Evolutionary conservation across 2,329 filamentous ascomycete species (phyloP).

Genomic region (Chaetothyriales sp.): DNA sequence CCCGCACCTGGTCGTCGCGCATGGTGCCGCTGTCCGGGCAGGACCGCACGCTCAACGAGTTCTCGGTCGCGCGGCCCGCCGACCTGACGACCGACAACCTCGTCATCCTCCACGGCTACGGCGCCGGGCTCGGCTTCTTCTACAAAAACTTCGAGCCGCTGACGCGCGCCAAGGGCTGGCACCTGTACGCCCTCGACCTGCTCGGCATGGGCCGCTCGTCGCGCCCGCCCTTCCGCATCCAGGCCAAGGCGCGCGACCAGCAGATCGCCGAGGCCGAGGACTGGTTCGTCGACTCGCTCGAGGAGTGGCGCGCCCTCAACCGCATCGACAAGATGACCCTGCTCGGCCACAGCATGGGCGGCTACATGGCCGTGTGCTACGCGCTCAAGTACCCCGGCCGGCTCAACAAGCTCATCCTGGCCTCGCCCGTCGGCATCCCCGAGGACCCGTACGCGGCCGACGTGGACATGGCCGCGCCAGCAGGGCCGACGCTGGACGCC

Average conservation of each 20-base stretch:
- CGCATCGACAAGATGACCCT: slow-evolving; percentile 90
- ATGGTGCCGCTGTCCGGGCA: slow-evolving; percentile 77
- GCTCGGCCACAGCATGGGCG: slow-evolving; percentile 82
- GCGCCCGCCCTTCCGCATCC: slow-evolving; percentile 69
- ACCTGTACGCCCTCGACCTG: slow-evolving; percentile 86
- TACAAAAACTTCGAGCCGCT: slow-evolving; percentile 95
- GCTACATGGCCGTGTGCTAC: slow-evolving; percentile 89
- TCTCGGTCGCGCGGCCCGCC: slow-evolving; percentile 70
- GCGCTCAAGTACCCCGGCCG: slow-evolving; percentile 91
- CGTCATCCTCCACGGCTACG: slow-evolving; percentile 94
- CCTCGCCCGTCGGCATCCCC: slow-evolving; percentile 85
- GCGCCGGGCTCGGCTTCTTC: slow-evolving; percentile 90
- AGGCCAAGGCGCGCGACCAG: slow-evolving; percentile 63
- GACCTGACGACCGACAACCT: slow-evolving; percentile 72
- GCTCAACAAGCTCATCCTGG: slow-evolving; percentile 90
- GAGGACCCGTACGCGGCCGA: slow-evolving; percentile 83
- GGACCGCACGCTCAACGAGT: slow-evolving; percentile 80
- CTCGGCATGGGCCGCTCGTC: slow-evolving; percentile 86
- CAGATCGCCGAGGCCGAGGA: slow-evolving; percentile 81
- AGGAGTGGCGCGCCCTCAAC: slow-evolving; percentile 83
- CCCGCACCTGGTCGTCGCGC: slow-evolving; percentile 70
- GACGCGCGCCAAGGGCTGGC: slow-evolving; percentile 66
- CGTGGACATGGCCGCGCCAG: slow-evolving; percentile 64
- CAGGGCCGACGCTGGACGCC: slow-evolving; percentile 56
- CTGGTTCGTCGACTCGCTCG: slow-evolving; percentile 91